phyloP scores from a whole-genome alignment of 306 rosid genomes.

The Fragaria nilgerrensis region DNA sequence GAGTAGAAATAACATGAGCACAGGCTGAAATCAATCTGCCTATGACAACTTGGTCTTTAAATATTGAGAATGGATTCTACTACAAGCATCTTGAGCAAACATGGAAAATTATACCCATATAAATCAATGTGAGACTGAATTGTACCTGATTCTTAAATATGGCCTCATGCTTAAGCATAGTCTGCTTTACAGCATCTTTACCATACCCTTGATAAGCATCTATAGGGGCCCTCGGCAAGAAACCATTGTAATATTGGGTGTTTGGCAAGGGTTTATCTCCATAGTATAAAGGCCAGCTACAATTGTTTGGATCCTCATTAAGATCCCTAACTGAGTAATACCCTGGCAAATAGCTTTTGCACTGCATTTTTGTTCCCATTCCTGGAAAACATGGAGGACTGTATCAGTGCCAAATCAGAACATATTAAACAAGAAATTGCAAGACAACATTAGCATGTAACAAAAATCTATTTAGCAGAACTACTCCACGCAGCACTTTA shows the following conservation, averaged over 20 bases:
- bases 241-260: slow-evolving; percentile 61
- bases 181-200: slow-evolving; percentile 74
- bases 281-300: slow-evolving; percentile 74
- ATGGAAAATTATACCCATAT: not conserved
- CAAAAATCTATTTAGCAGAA: not conserved
- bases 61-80: slow-evolving; percentile 17
- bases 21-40: slow-evolving; percentile 20
- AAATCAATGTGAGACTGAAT: slow-evolving; percentile 2
- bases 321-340: slow-evolving; percentile 92
- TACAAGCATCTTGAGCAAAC: slow-evolving; percentile 20
- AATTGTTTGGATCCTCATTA: slow-evolving; percentile 87
- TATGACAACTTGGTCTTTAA: not conserved
- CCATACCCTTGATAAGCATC: slow-evolving; percentile 59
- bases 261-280: slow-evolving; percentile 63
- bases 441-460: not conserved
- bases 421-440: not conserved
- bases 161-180: slow-evolving; percentile 90
- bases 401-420: slow-evolving; percentile 9
- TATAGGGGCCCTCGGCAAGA: slow-evolving; percentile 39
- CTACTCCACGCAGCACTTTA: not conserved
- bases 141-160: slow-evolving; percentile 76
- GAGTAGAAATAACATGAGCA: not conserved
- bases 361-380: slow-evolving; percentile 97
- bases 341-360: slow-evolving; percentile 59
- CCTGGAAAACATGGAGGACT: slow-evolving; percentile 48